A percentile compares a stretch with the other conserved stretches of the same genome.
These are phyloP conservation scores for Alternaria postmessia DNA, from an alignment of 2,329 filamentous ascomycete genomes.

Conservation along the genomic window DNA sequence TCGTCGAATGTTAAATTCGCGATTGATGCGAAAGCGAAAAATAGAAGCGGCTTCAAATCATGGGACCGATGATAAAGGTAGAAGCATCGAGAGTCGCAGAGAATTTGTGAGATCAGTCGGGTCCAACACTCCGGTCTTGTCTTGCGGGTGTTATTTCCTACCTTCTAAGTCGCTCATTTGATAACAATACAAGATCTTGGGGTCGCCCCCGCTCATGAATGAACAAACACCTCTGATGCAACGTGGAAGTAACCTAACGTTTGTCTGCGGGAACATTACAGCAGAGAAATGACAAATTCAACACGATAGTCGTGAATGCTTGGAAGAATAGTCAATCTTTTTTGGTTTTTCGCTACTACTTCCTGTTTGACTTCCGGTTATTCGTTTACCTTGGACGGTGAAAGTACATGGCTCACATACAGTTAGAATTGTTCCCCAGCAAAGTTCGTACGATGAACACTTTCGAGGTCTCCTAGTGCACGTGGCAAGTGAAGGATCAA, in stretches of 20 bases:
- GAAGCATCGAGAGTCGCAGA: background rate
- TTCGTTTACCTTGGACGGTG: background rate
- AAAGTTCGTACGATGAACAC: background rate
- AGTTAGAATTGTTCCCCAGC: too few species aligned
- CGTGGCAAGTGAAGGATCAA: background rate
- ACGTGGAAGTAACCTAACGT: too few species aligned
- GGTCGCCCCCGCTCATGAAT: background rate
- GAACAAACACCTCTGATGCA: background rate
- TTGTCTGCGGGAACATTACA: too few species aligned
- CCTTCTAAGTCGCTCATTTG: slow-evolving; percentile 6
- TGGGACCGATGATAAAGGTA: too few species aligned
- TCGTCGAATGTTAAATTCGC: too few species aligned
- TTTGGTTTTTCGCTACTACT: too few species aligned
- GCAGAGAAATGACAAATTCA: too few species aligned
- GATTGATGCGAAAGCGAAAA: background rate
- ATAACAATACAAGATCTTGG: background rate
- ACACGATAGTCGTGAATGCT: too few species aligned
- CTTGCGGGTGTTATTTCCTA: slow-evolving; percentile 5
- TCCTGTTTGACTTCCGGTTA: background rate
- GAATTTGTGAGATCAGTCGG: slow-evolving; percentile 2
- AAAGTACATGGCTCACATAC: background rate
- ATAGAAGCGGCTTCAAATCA: too few species aligned
- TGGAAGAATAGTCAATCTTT: too few species aligned
- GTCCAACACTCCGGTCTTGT: slow-evolving; percentile 11
- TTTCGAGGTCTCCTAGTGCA: background rate